Evolutionary conservation across 2,329 filamentous ascomycete genomes (phyloP), one percentile per base, ranked within the genome.

Genomic region (Cryphonectria nitschkei): DNA sequence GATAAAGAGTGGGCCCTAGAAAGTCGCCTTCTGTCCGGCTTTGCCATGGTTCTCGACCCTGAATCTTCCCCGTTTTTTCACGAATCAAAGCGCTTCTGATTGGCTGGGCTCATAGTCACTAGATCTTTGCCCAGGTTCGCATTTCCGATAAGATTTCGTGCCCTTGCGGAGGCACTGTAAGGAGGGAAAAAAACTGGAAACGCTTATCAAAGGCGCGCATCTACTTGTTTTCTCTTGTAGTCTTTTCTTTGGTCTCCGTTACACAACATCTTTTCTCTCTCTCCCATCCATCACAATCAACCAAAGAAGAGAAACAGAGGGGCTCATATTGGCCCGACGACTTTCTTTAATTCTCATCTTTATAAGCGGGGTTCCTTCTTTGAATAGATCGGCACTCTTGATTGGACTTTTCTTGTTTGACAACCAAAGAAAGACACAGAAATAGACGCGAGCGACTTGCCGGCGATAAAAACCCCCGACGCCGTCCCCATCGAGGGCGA

Each of bases 61-160:
- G 67, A 62, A 37, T 32, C 43, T 65, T 61, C 70, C 52, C 67
- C 66, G 58, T 65, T 11, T 2, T 22, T 26, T 22, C 67, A 52
- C 70, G 70, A 74, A 74, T 68, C 16, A 64, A 13, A 61, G 37
- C 9, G 7, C n/a, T 5, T 7, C 26, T 71, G n/a, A 26, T 61
- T 54, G 66, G 63, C 68, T 68, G 65, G 68, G 58, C 72, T 61
- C 68, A 60, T 73, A 64, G 71, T 73, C 72, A 70, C 73, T 37
- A 61, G 34, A 61, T 39, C 32, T 61, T 16, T 7, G 7, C 5
- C 22, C 54, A 58, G 54, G 54, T 19, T 13, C 26, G 29, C 34
- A 64, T 56, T 74, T 74, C 75, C 75, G 75, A 75, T 76, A 73
- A 74, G 73, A 75, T 75, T 76, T 76, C 75, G 75, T 68, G 39